Evolutionary conservation across 345 rosid genomes (phyloP), one percentile per base, ranked within the genome.

Genomic region (Psidium guajava): DNA sequence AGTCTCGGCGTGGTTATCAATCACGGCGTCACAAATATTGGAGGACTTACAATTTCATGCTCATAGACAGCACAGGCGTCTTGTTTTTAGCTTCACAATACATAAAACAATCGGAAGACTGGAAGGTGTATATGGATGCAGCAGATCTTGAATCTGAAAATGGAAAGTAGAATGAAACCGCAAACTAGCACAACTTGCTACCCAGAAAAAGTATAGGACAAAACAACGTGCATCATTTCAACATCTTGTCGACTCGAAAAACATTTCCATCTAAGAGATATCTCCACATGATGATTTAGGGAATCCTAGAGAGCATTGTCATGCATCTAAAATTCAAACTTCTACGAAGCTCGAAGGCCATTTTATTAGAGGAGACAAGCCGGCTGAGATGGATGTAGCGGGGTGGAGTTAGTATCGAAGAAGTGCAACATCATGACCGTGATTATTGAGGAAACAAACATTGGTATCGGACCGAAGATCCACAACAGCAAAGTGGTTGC

Each of bases 391-490:
- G 75, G 55, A 82, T 89, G 90, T 61, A 84, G 55, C 0, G 87
- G 88, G 2, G 85, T 85, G 3, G 77, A 52, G 87, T 87, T 87
- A 42, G 81, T 54, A 85, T 89, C 87, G 15, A 88, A 86, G 80
- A 57, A 54, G 54, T 88, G 83, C 87, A 89, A 54, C 86, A 83
- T 50, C 49, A 81, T 8, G 56, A 82, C 91, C 88, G 85, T 87
- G n/a, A 77, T 57, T 77, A 88, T 85, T 1, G 89, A 88, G 55
- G 89, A 85, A 82, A 57, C 87, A 85, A 89, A 89, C 88, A 89
- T 86, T 9, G 86, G 89, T 47, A 87, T 86, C 3, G 91, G 90
- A 81, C 91, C 91, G 25, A 91, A 89, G 50, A 89, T 54, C 89
- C 89, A 88, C 14, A 91, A 57, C 42, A 91, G 82, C 87, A 87